Conservation (phyloP, 495 filamentous ascomycete genomes). For the Rusavskia elegans region DNA sequence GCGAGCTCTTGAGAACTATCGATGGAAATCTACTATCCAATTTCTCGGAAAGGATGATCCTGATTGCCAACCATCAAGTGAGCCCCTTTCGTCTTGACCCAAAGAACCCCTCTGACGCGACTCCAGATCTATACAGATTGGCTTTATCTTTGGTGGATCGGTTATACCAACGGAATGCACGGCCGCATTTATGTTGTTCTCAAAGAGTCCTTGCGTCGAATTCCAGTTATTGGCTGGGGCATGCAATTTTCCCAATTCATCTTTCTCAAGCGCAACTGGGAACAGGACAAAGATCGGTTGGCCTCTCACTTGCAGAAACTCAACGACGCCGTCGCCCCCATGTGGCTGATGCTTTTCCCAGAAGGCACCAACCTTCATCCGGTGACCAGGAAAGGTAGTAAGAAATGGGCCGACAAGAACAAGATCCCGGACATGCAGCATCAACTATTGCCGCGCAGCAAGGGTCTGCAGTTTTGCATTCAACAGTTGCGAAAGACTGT, state of each 20-base stretch:
- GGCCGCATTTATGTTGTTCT: conserved; percentile 77
- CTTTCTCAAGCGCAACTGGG: conserved; percentile 72
- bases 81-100: neutral
- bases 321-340: conserved; percentile 46
- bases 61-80: conserved; percentile 77
- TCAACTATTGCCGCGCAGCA: conserved; percentile 55
- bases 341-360: conserved; percentile 78
- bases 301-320: conserved; percentile 54
- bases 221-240: conserved; percentile 59
- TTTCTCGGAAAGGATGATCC: conserved; percentile 60
- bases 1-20: conserved; percentile 43
- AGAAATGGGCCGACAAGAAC: conserved; percentile 52
- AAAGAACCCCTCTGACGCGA: neutral
- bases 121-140: conserved; percentile 68
- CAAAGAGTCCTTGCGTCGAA: conserved; percentile 64
- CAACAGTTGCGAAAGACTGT: conserved; percentile 54
- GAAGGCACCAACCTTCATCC: conserved; percentile 64
- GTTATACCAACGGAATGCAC: conserved; percentile 59
- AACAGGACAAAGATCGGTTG: conserved; percentile 55
- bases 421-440: conserved; percentile 52
- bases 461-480: conserved; percentile 60
- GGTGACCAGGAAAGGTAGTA: conserved; percentile 47
- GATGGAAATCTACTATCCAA: conserved; percentile 55
- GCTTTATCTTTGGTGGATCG: conserved; percentile 80
- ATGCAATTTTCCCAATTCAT: conserved; percentile 78